These are phyloP conservation scores for Pythium sukuiense DNA, from an alignment of 352 stramenopile species.

Conservation along the genomic window DNA sequence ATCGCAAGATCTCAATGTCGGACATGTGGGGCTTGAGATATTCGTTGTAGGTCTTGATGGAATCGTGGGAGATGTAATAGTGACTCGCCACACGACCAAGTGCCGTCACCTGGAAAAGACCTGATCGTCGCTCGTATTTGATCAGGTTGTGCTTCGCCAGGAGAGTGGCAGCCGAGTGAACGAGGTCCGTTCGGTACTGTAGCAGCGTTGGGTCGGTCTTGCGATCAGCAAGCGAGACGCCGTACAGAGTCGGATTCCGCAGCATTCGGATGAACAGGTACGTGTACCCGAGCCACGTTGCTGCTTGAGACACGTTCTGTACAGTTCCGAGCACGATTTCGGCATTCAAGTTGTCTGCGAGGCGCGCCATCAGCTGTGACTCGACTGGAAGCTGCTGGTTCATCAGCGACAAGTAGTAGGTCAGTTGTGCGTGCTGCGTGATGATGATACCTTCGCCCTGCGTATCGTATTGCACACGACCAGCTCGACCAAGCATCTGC, in stretches of 20 bases:
- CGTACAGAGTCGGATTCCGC: conserved; percentile 96
- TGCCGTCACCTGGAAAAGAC: conserved; percentile 95
- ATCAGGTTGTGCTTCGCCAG: conserved; percentile 98
- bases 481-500: conserved; percentile 99
- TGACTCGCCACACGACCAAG: conserved; percentile 98
- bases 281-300: conserved; percentile 99
- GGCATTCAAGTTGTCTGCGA: conserved; percentile 99
- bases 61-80: conserved; percentile 99
- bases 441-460: conserved; percentile 99
- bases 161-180: conserved; percentile 94
- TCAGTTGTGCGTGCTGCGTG: conserved; percentile 97
- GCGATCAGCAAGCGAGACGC: conserved; percentile 86
- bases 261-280: conserved; percentile 99
- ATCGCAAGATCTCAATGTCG: conserved; percentile 99
- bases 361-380: conserved; percentile 95
- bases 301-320: conserved; percentile 93
- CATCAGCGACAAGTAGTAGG: conserved; percentile 99
- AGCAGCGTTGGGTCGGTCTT: conserved; percentile 94
- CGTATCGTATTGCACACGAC: conserved; percentile 98
- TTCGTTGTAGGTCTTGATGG: conserved; percentile 98
- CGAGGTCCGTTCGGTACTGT: conserved; percentile 94
- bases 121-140: conserved; percentile 96
- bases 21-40: conserved; percentile 99
- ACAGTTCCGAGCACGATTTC: conserved; percentile 98
- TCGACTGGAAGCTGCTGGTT: conserved; percentile 99